These are phyloP conservation scores for Plenodomus tracheiphilus DNA, from an alignment of 2,329 filamentous ascomycete genomes.

Conservation along the genomic window DNA sequence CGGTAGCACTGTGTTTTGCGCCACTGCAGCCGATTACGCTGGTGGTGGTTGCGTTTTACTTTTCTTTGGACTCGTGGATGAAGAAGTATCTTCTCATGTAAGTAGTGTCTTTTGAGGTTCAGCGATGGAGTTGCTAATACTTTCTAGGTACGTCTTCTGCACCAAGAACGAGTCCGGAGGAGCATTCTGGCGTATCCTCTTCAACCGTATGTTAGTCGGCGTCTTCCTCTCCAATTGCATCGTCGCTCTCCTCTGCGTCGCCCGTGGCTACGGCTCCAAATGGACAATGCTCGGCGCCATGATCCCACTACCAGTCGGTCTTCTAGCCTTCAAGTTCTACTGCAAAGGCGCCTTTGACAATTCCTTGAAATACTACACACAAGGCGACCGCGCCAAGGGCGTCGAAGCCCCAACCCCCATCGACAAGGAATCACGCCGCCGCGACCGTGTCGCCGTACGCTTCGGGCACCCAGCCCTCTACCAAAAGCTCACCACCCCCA, in stretches of 20 bases:
- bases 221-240: slow-evolving; percentile 77
- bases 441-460: slow-evolving; percentile 71
- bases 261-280: slow-evolving; percentile 56
- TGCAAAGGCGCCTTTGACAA: slow-evolving; percentile 76
- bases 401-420: slow-evolving; percentile 48
- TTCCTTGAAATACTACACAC: slow-evolving; percentile 79
- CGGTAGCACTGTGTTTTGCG: slow-evolving; percentile 82
- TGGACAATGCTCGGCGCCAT: slow-evolving; percentile 66
- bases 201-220: slow-evolving; percentile 89
- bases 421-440: slow-evolving; percentile 50
- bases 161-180: slow-evolving; percentile 97
- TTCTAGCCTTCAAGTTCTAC: slow-evolving; percentile 84
- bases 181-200: slow-evolving; percentile 86
- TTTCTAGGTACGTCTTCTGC: slow-evolving; percentile 71
- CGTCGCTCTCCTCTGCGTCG: slow-evolving; percentile 75
- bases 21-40: slow-evolving; percentile 86
- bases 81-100: slow-evolving; percentile 93
- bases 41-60: slow-evolving; percentile 86
- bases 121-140: background rate
- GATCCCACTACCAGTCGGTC: slow-evolving; percentile 74
- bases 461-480: slow-evolving; percentile 93
- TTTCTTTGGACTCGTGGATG: slow-evolving; percentile 80
- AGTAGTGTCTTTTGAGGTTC: background rate
- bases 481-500: slow-evolving; percentile 85
- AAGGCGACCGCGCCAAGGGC: slow-evolving; percentile 59